Evolutionary conservation across 1,139 yeast genomes (phyloP), one percentile per base, ranked within the genome.

Genomic region (Debaryomycetaceae sp.): DNA sequence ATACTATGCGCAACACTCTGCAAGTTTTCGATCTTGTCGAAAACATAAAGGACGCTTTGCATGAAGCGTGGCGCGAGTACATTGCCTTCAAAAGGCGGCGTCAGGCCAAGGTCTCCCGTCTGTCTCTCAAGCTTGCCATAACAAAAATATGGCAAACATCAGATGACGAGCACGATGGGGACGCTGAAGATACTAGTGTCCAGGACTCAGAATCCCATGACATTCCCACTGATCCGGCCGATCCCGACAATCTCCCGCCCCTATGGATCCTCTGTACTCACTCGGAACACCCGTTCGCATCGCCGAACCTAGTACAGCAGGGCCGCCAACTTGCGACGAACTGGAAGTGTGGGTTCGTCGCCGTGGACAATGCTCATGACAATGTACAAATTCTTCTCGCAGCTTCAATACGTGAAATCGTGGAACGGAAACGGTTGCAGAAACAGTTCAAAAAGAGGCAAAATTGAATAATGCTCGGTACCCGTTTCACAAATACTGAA

Each of bases 11-110:
- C 5, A 15, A 30, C 2, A 46, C 40, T 3, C 48, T 44, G 26
- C 59, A 64, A 13, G 62, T 78, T 0, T 53, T 74, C 29, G 53
- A 60, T 5, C 43, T 73, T 7, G 46, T 77, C 14, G 58, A 62
- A 22, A 55, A 59, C 5, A 69, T 73, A 34, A 63, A 69, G 41
- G 61, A 57, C 4, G 70, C 81, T 0, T 60, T 80, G 23, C 62
- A 65, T 15, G 86, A 78, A 36, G 87, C 87, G 2, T 80, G 92
- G 92, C 61, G 58, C 26, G 85, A 78, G 43, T 80, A 67, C 43
- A 52, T 67, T 31, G 55, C 61, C 5, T 79, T 72, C 45, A 65
- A 66, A 34, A 53, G 49, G 16, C 58, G 61, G 23, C 73, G 83
- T 77, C 67, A 70, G 30, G 82, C 83, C 3, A 60, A 70, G 39